Percentiles rank a stretch among this genome's conserved stretches.
phyloP scores from a whole-genome alignment of 768 basidiomycete genomes.

The Mycena epipterygia region DNA sequence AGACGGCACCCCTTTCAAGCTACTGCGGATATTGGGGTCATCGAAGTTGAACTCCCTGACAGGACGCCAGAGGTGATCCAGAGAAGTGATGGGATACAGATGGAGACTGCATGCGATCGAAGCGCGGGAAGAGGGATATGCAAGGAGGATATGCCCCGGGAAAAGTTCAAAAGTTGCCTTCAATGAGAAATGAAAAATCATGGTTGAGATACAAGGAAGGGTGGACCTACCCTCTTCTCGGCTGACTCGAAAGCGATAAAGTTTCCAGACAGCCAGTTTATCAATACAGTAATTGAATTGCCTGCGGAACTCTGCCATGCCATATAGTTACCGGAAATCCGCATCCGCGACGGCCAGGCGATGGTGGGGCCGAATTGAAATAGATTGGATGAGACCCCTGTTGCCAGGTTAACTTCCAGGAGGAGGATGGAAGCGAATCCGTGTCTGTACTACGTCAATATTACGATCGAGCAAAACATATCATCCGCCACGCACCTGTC shows the following conservation, averaged over 20 bases:
- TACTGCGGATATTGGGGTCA: slow-evolving; percentile 15
- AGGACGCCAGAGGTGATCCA: slow-evolving; percentile 19
- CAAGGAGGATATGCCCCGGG: slow-evolving; percentile 21
- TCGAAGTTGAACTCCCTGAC: slow-evolving; percentile 5
- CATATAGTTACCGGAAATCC: slow-evolving; percentile 17
- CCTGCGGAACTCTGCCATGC: slow-evolving; percentile 11
- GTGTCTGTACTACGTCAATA: slow-evolving; percentile 13
- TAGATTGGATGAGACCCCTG: slow-evolving; percentile 9
- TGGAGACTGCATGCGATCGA: slow-evolving; percentile 12
- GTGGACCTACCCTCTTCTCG: slow-evolving; percentile 11
- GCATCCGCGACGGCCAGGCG: slow-evolving; percentile 16
- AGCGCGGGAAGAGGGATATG: slow-evolving; percentile 16
- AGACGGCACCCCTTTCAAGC: slow-evolving; percentile 12
- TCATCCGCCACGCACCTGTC: slow-evolving; percentile 7
- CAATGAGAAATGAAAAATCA: neutral
- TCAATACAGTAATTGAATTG: slow-evolving; percentile 12
- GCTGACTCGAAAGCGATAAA: slow-evolving; percentile 16
- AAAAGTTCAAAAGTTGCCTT: slow-evolving; percentile 20
- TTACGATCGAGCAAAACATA: slow-evolving; percentile 4
- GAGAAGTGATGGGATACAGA: too few relatives aligned
- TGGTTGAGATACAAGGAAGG: slow-evolving; percentile 15
- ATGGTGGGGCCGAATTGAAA: slow-evolving; percentile 11
- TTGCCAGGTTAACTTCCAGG: slow-evolving; percentile 15
- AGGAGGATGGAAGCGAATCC: slow-evolving; percentile 13
- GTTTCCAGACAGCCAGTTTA: slow-evolving; percentile 12